phyloP scores from a whole-genome alignment of 306 rosid genomes.

The Cucurbita maxima region DNA sequence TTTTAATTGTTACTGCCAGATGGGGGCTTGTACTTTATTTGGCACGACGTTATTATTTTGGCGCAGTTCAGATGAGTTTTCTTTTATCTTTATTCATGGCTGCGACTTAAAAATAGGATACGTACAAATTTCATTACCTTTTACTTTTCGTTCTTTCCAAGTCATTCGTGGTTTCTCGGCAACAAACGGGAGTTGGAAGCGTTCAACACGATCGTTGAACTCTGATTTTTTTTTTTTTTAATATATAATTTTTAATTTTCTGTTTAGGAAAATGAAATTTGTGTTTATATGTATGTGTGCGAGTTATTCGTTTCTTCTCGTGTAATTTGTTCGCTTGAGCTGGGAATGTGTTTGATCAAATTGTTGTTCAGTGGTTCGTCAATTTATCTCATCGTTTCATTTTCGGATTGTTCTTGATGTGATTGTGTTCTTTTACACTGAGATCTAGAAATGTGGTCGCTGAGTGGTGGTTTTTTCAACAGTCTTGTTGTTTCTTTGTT shows the following conservation, averaged over 20 bases:
- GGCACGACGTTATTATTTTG: not conserved
- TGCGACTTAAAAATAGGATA: not conserved
- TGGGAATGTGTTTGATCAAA: conserved; percentile 1
- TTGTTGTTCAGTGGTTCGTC: not conserved
- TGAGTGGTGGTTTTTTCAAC: not conserved
- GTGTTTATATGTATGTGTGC: not conserved
- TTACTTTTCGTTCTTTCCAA: not conserved
- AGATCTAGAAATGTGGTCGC: not conserved
- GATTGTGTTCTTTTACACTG: not conserved
- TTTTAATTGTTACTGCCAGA: not conserved
- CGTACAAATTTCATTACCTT: not conserved
- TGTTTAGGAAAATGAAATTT: not conserved
- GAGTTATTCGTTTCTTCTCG: not conserved
- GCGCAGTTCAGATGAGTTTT: not conserved
- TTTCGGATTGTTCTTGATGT: conserved; percentile 1
- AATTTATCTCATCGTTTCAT: not conserved
- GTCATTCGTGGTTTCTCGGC: not conserved
- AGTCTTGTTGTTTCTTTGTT: not conserved
- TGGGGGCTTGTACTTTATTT: not conserved
- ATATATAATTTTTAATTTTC: not conserved
- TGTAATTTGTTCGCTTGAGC: not conserved
- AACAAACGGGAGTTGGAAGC: not conserved
- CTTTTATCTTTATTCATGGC: not conserved
- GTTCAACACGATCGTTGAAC: not conserved
- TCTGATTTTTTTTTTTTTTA: not conserved